A percentile compares a stretch with the other conserved stretches of the same genome.
Evolutionary conservation across 2,329 filamentous ascomycete species (phyloP).

Genomic region (Ophiocordyceps camponoti-rufipedis): DNA sequence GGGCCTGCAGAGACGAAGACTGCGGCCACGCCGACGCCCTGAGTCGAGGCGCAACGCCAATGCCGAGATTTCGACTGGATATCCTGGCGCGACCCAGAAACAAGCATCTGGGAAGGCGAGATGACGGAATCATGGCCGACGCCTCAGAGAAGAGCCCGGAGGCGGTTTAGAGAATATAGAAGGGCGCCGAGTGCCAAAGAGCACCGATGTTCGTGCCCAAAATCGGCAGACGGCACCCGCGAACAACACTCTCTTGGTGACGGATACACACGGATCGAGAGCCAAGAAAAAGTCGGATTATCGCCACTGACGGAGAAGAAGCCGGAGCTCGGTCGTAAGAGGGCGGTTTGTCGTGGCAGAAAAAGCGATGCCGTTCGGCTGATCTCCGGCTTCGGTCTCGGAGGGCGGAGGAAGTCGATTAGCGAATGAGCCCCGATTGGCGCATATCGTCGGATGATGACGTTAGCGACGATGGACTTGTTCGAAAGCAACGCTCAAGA

Average conservation of each 20-base stretch:
- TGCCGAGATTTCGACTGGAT: constrained; percentile 9
- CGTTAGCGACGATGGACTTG: too few species aligned
- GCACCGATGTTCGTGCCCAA: not conserved
- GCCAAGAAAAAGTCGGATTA: constrained; percentile 9
- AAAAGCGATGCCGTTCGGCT: not conserved
- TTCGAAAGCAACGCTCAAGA: too few species aligned
- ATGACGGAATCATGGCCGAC: constrained; percentile 20
- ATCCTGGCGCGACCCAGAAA: constrained; percentile 16
- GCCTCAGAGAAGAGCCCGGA: constrained; percentile 1
- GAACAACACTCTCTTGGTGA: too few species aligned
- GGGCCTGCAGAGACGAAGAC: constrained; percentile 14
- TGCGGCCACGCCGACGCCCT: constrained; percentile 11
- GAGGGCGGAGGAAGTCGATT: too few species aligned
- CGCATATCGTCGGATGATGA: not conserved
- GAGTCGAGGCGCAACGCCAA: constrained; percentile 8
- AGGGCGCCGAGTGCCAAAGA: constrained; percentile 1
- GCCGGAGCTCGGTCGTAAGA: not conserved
- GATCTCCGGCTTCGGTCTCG: not conserved
- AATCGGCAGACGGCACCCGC: not conserved
- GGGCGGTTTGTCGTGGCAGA: constrained; percentile 1
- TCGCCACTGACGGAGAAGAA: constrained; percentile 12
- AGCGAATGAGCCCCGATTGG: not conserved
- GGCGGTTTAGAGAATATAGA: not conserved
- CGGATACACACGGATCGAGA: not conserved
- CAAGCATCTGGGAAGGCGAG: constrained; percentile 20